These are phyloP conservation scores for Cenchrus fungigraminus DNA, from an alignment of 176 grass and related monocot species.

Conservation along the genomic window DNA sequence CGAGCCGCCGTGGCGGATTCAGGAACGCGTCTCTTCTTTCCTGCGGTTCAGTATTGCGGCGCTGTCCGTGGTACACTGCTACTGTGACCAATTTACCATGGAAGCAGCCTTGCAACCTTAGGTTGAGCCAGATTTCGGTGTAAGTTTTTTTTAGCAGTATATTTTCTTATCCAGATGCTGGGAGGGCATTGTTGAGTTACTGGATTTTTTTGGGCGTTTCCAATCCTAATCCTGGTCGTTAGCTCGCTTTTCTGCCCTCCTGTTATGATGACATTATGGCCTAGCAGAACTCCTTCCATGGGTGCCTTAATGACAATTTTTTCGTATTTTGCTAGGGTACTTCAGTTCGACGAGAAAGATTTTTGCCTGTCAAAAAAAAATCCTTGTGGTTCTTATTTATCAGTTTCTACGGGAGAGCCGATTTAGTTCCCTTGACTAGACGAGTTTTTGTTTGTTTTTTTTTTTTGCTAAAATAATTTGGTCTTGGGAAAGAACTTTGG, in stretches of 20 bases:
- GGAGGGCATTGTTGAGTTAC: background rate
- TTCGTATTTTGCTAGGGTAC: background rate
- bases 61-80: background rate
- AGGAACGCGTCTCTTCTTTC: background rate
- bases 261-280: background rate
- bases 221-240: background rate
- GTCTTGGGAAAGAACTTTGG: background rate
- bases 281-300: background rate
- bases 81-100: background rate
- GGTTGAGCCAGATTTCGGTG: background rate
- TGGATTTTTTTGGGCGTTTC: background rate
- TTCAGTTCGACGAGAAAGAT: background rate
- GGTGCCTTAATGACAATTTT: background rate
- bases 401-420: background rate
- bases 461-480: too few relatives aligned
- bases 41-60: background rate
- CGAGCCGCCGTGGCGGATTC: slow-evolving; percentile 16
- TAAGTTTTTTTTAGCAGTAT: background rate
- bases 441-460: background rate
- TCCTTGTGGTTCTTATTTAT: background rate
- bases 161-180: background rate
- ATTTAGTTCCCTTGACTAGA: background rate
- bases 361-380: background rate
- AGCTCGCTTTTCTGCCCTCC: background rate
- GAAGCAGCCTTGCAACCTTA: background rate